Evolutionary conservation across 2,329 filamentous ascomycete species (phyloP).

Genomic region (Xylariaceae sp.): DNA sequence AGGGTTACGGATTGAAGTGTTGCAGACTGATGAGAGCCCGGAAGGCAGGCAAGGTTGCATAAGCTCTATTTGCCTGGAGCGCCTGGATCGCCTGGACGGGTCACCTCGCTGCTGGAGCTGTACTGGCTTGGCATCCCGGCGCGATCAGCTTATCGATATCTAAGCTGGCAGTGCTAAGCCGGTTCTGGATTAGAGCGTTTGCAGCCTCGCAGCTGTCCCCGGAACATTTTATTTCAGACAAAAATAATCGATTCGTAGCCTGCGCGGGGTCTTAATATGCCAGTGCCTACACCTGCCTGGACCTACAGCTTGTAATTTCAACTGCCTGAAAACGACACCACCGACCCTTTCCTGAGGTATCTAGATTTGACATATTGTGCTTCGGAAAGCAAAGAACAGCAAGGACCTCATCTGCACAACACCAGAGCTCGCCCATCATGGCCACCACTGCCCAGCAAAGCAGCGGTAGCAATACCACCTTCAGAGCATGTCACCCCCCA

Average conservation of each 20-base stretch:
- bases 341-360: too few relatives aligned
- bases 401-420: too few relatives aligned
- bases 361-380: too few relatives aligned
- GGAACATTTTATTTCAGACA: background rate
- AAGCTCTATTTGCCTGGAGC: constrained; percentile 20
- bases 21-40: background rate
- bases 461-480: constrained; percentile 48
- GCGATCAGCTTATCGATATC: too few relatives aligned
- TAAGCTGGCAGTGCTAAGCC: constrained; percentile 6
- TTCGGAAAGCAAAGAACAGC: too few relatives aligned
- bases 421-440: constrained; percentile 28
- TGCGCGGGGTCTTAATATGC: background rate
- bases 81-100: too few relatives aligned
- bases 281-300: too few relatives aligned
- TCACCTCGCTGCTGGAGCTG: too few relatives aligned
- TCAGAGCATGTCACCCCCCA: constrained; percentile 43
- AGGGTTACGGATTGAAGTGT: background rate
- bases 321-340: background rate
- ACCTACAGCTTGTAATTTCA: background rate
- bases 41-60: constrained; percentile 17
- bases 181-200: background rate
- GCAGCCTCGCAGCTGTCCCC: background rate
- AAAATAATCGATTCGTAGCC: background rate
- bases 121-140: too few relatives aligned
- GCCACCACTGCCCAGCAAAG: constrained; percentile 39